Conservation (phyloP, 2,329 filamentous ascomycete genomes). For the Fusarium irregulare region DNA sequence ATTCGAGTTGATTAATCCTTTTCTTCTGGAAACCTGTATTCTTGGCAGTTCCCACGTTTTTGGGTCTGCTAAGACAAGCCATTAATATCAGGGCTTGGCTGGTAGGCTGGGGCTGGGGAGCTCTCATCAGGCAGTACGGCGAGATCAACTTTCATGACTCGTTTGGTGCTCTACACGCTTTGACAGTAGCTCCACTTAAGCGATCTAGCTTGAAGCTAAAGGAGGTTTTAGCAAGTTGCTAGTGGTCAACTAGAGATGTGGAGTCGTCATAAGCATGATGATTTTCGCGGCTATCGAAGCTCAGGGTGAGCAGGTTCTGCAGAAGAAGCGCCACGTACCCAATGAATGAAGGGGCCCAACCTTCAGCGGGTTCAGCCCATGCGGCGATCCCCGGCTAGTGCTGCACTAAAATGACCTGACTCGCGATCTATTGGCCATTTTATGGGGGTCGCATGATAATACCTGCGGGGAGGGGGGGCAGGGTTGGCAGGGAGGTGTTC, state of each 20-base stretch:
- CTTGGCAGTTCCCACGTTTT: neutral
- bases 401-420: neutral
- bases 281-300: neutral
- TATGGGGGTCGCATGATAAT: neutral
- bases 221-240: accelerated
- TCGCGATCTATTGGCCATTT: neutral
- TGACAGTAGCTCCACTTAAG: neutral
- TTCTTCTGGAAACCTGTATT: neutral
- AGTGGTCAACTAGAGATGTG: neutral
- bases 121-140: neutral
- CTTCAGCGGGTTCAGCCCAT: neutral
- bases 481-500: neutral
- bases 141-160: neutral
- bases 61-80: neutral
- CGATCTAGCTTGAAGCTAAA: neutral
- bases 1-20: neutral
- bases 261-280: neutral
- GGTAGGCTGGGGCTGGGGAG: neutral
- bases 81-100: neutral
- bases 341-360: neutral
- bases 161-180: neutral
- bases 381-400: neutral
- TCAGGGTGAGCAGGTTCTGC: neutral
- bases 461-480: neutral
- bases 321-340: neutral